A percentile compares a stretch with the other conserved stretches of the same genome.
These are phyloP conservation scores for Diospyros lotus DNA, from an alignment of 148 eudicot species.

Conservation along the genomic window DNA sequence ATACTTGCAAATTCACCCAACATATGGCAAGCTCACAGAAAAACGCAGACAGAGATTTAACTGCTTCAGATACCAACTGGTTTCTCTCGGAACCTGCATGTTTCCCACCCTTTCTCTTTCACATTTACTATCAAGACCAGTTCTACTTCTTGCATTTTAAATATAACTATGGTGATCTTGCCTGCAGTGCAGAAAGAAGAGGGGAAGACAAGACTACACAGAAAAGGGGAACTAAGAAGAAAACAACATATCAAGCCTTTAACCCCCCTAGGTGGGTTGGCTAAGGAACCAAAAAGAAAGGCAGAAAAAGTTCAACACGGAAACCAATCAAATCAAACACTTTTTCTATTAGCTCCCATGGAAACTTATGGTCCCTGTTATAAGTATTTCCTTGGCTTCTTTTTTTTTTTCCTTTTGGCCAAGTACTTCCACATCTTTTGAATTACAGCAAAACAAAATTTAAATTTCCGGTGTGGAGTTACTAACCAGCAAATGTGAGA, in stretches of 20 bases:
- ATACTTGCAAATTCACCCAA: not conserved
- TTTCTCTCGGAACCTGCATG: not conserved
- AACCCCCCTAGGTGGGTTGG: too few relatives aligned
- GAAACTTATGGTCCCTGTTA: too few relatives aligned
- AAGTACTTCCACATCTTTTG: too few relatives aligned
- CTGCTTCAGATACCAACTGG: not conserved
- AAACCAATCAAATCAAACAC: not conserved
- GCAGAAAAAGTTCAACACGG: not conserved
- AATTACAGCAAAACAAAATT: too few relatives aligned
- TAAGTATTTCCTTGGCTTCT: too few relatives aligned
- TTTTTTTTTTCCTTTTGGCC: too few relatives aligned
- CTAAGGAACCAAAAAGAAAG: not conserved
- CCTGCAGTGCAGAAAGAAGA: too few relatives aligned
- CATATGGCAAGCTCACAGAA: not conserved
- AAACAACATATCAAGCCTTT: not conserved
- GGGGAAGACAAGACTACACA: too few relatives aligned
- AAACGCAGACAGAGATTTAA: not conserved
- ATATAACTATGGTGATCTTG: too few relatives aligned
- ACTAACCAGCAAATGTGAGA: constrained; percentile 96
- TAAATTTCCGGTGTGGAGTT: constrained; percentile 3
- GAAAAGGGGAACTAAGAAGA: not conserved
- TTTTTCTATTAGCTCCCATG: too few relatives aligned
- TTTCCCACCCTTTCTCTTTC: not conserved
- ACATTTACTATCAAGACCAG: not conserved
- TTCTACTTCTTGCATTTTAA: not conserved